phyloP scores from a whole-genome alignment of 768 basidiomycete genomes.

The Suillus subaureus region DNA sequence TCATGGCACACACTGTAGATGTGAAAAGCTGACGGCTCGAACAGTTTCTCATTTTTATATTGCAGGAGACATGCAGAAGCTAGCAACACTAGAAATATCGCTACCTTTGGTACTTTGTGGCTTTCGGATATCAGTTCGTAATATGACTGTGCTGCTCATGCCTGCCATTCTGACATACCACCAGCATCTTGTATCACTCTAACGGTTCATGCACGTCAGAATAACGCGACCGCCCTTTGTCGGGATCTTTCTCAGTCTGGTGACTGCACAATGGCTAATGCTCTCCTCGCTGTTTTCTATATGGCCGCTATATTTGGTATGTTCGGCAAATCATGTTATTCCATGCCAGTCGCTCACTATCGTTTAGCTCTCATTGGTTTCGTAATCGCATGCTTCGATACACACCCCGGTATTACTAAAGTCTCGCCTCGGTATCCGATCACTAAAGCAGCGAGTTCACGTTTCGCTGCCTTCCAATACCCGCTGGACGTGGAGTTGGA shows the following conservation, averaged over 20 bases:
- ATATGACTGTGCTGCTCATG: neutral
- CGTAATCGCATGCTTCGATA: slow-evolving; percentile 31
- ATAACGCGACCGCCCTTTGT: slow-evolving; percentile 23
- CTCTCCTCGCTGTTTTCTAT: slow-evolving; percentile 33
- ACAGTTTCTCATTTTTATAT: slow-evolving; percentile 21
- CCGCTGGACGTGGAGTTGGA: slow-evolving; percentile 21
- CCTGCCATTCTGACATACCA: neutral
- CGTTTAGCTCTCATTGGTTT: slow-evolving; percentile 24
- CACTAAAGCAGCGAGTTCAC: slow-evolving; percentile 36
- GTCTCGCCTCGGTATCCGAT: slow-evolving; percentile 27
- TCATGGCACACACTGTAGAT: neutral
- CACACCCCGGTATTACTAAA: slow-evolving; percentile 24
- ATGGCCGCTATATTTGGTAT: slow-evolving; percentile 29
- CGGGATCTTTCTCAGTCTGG: slow-evolving; percentile 28
- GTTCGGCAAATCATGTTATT: slow-evolving; percentile 9
- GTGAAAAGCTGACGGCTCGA: neutral
- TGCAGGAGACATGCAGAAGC: slow-evolving; percentile 18
- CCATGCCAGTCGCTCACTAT: slow-evolving; percentile 3
- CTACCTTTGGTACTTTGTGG: slow-evolving; percentile 23
- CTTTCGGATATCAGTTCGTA: slow-evolving; percentile 22
- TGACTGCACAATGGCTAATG: slow-evolving; percentile 23
- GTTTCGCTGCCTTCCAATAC: slow-evolving; percentile 23
- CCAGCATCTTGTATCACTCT: slow-evolving; percentile 24
- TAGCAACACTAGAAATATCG: slow-evolving; percentile 26
- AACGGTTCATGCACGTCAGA: slow-evolving; percentile 31